These are phyloP conservation scores for Naganishia onofrii DNA, from an alignment of 768 basidiomycete genomes.

Conservation along the genomic window DNA sequence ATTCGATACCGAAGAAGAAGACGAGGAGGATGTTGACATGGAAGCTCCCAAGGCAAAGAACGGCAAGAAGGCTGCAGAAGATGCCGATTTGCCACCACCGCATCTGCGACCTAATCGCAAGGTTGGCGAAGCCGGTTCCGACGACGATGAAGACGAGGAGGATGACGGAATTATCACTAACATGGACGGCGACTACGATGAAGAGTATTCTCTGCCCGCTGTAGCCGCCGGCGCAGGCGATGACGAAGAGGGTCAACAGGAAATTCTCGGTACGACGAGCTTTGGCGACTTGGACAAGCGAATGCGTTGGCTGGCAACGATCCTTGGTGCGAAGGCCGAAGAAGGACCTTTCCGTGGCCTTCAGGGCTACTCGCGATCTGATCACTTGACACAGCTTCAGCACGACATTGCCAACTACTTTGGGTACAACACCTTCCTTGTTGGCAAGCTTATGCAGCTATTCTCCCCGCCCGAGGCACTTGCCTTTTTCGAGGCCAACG, in stretches of 20 bases:
- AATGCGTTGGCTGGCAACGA: slow-evolving; percentile 52
- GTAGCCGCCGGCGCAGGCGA: slow-evolving; percentile 30
- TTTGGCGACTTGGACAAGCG: slow-evolving; percentile 50
- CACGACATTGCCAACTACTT: slow-evolving; percentile 92
- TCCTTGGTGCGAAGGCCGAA: slow-evolving; percentile 44
- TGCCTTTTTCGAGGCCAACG: slow-evolving; percentile 97
- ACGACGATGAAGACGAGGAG: slow-evolving; percentile 39
- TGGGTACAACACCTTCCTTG: slow-evolving; percentile 93
- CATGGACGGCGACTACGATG: slow-evolving; percentile 45
- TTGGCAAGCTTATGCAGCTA: slow-evolving; percentile 88
- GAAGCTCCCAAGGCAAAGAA: slow-evolving; percentile 30
- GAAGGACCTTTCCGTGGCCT: slow-evolving; percentile 43
- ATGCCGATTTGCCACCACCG: slow-evolving; percentile 37
- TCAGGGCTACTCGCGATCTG: slow-evolving; percentile 64
- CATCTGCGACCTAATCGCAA: slow-evolving; percentile 43
- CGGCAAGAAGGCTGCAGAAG: slow-evolving; percentile 41
- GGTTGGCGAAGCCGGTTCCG: slow-evolving; percentile 14
- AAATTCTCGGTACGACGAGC: slow-evolving; percentile 49
- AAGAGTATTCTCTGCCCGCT: slow-evolving; percentile 48
- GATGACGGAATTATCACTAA: slow-evolving; percentile 48
- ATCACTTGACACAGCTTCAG: slow-evolving; percentile 82
- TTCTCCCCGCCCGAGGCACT: slow-evolving; percentile 94
- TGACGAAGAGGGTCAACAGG: slow-evolving; percentile 45
- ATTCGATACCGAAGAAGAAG: slow-evolving; percentile 20
- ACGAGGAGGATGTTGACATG: slow-evolving; percentile 42